A percentile compares a stretch with the other conserved stretches of the same genome.
Evolutionary conservation across 441 rosid genomes (phyloP).

Genomic region (Rhodomyrtus psidioides): DNA sequence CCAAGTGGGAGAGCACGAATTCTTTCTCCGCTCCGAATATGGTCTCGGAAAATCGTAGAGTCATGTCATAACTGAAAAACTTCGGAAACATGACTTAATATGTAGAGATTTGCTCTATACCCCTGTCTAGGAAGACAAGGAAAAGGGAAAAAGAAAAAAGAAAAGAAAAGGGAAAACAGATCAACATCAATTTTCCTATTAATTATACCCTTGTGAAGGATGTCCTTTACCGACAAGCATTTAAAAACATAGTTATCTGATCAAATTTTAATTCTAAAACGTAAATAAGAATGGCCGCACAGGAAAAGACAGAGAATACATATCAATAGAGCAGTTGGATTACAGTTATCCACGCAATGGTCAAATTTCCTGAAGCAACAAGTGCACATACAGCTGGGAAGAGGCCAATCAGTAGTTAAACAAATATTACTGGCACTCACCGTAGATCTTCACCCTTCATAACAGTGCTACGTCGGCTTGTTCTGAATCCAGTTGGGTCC

Average conservation of each 20-base stretch:
- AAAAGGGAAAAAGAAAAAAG: background rate
- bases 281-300: background rate
- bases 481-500: slow-evolving; percentile 75
- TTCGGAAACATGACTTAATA: slow-evolving; percentile 9
- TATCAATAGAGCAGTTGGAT: background rate
- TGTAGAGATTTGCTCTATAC: background rate
- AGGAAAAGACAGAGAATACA: background rate
- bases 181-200: background rate
- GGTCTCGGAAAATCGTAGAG: slow-evolving; percentile 70
- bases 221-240: background rate
- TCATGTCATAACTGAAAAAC: slow-evolving; percentile 72
- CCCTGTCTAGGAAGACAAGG: background rate
- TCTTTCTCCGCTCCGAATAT: slow-evolving; percentile 89
- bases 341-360: background rate
- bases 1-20: slow-evolving; percentile 86
- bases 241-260: background rate
- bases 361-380: background rate
- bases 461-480: slow-evolving; percentile 63
- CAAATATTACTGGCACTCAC: slow-evolving; percentile 33
- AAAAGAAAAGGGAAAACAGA: background rate
- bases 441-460: slow-evolving; percentile 89
- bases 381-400: background rate
- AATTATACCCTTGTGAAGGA: background rate
- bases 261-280: background rate
- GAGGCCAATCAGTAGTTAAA: background rate